Evolutionary conservation across 371 early-diverging fungal species (phyloP).

Genomic region (Haplosporangium sp.): DNA sequence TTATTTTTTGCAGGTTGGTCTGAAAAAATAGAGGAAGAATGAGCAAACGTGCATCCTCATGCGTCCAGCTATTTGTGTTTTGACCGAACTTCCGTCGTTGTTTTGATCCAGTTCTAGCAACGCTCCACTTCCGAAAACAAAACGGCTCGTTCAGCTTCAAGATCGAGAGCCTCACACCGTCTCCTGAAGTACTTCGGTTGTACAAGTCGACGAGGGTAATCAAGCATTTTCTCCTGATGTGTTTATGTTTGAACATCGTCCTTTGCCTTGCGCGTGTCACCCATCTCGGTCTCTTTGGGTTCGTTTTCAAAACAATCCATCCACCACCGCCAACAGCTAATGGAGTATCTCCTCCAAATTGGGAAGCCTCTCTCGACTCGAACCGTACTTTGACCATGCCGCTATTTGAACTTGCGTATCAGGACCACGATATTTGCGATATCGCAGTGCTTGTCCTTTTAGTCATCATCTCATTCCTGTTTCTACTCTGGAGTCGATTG

Average conservation of each 20-base stretch:
- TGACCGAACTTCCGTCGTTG: not conserved
- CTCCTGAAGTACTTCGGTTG: conserved; percentile 19
- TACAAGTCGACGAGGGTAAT: conserved; percentile 18
- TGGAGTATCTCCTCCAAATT: no score
- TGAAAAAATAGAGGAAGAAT: no score
- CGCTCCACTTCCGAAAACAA: conserved; percentile 15
- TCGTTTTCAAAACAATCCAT: not conserved
- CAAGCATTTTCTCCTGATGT: conserved; percentile 10
- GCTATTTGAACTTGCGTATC: conserved; percentile 5
- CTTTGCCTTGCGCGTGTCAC: not conserved
- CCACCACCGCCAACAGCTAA: no score
- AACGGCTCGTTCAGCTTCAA: conserved; percentile 15
- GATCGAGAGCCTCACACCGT: conserved; percentile 13
- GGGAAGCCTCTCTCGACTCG: not conserved
- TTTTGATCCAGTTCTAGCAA: conserved; percentile 13
- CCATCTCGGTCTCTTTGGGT: not conserved
- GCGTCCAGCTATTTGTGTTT: no score
- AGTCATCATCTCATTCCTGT: not conserved
- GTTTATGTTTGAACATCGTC: conserved; percentile 14
- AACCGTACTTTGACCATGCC: not conserved
- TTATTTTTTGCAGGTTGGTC: conserved; percentile 15
- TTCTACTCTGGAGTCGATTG: conserved; percentile 3
- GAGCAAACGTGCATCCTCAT: no score
- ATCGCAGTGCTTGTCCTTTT: not conserved
- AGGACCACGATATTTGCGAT: conserved; percentile 5